phyloP scores from a whole-genome alignment of 1,284 basidiomycete species.

The Neolentinus lepideus region DNA sequence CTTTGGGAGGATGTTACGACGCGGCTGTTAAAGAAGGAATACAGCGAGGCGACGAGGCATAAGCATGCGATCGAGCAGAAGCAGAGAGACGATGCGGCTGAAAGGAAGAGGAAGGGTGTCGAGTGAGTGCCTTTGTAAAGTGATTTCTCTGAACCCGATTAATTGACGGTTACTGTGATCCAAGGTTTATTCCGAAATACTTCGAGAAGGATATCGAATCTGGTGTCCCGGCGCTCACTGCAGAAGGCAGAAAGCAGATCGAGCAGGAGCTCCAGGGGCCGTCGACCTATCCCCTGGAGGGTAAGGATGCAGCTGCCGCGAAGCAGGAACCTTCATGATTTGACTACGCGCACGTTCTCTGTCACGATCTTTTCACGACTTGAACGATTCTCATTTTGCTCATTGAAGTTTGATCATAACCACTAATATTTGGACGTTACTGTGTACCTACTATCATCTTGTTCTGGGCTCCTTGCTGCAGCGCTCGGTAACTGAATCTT shows the following conservation, averaged over 20 bases:
- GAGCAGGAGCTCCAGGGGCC: slow-evolving; percentile 58
- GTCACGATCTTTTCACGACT: background rate
- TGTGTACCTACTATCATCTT: background rate
- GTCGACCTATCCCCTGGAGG: background rate
- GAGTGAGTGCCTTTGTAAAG: slow-evolving; percentile 47
- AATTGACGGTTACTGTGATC: background rate
- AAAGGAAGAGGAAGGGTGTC: slow-evolving; percentile 72
- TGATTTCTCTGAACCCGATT: slow-evolving; percentile 5
- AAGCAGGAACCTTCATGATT: background rate
- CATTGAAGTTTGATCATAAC: background rate
- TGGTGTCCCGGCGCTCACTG: slow-evolving; percentile 74
- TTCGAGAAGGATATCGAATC: slow-evolving; percentile 69
- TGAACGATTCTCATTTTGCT: background rate
- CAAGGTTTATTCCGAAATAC: slow-evolving; percentile 75
- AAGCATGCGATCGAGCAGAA: slow-evolving; percentile 87
- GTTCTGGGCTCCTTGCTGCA: too few relatives aligned
- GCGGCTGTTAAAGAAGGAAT: slow-evolving; percentile 79
- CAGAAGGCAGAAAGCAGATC: slow-evolving; percentile 60
- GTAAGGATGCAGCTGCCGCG: background rate
- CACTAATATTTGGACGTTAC: background rate
- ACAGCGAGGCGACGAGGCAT: slow-evolving; percentile 79
- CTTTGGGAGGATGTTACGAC: slow-evolving; percentile 87
- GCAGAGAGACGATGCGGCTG: slow-evolving; percentile 81
- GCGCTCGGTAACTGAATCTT: too few relatives aligned
- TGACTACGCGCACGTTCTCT: background rate